phyloP scores from a whole-genome alignment of 2,329 filamentous ascomycete genomes.

The Incumbomyces lentus region DNA sequence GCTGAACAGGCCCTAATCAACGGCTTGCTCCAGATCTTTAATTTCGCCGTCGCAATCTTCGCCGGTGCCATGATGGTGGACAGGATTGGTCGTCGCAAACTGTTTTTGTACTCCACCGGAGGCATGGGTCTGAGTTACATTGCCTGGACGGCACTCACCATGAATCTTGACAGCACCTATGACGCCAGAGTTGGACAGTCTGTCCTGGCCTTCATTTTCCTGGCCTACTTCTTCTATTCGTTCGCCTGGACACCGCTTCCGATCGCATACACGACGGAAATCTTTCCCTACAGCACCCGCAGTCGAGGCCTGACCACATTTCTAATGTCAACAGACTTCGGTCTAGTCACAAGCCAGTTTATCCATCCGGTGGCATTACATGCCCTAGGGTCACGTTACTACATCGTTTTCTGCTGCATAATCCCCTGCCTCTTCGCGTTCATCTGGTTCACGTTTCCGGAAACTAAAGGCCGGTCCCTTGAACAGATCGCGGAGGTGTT shows the following conservation, averaged over 20 bases:
- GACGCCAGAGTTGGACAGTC: slow-evolving; percentile 28
- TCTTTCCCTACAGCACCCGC: slow-evolving; percentile 40
- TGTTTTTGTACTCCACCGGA: slow-evolving; percentile 11
- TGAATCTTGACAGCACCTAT: slow-evolving; percentile 13
- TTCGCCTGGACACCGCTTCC: slow-evolving; percentile 29
- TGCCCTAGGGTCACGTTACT: slow-evolving; percentile 12
- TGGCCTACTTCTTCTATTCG: slow-evolving; percentile 34
- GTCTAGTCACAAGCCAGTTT: not conserved
- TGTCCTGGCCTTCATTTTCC: slow-evolving; percentile 34
- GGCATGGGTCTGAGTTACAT: slow-evolving; percentile 25
- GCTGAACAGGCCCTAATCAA: slow-evolving; percentile 32
- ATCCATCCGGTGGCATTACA: too few relatives aligned
- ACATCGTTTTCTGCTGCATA: slow-evolving; percentile 10
- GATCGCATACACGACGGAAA: slow-evolving; percentile 36
- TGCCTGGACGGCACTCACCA: slow-evolving; percentile 30
- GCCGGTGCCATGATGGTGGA: slow-evolving; percentile 24
- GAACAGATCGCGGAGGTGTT: slow-evolving; percentile 23
- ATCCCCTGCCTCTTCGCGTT: slow-evolving; percentile 15
- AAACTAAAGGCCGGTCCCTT: slow-evolving; percentile 23
- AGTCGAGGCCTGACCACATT: slow-evolving; percentile 35
- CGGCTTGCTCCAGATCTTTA: slow-evolving; percentile 27
- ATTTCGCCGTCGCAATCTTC: slow-evolving; percentile 26
- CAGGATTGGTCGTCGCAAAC: slow-evolving; percentile 9
- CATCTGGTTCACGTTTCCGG: slow-evolving; percentile 20
- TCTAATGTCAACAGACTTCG: slow-evolving; percentile 19